A percentile compares a stretch with the other conserved stretches of the same genome.
Conservation (phyloP, 75 land plant species). For the Picea sitchensis region DNA sequence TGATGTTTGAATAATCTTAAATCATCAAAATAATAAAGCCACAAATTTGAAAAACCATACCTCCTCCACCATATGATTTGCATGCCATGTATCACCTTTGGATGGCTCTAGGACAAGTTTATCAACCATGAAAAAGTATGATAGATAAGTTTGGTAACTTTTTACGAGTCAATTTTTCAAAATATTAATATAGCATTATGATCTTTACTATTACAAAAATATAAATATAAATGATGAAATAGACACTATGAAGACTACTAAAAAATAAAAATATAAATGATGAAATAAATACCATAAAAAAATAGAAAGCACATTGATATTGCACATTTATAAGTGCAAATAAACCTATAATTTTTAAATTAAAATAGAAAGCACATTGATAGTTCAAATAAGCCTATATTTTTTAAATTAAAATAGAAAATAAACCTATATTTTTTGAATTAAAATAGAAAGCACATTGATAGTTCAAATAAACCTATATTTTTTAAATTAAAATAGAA, state of each 20-base stretch:
- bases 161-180: not conserved
- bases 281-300: too few species aligned
- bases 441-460: not conserved
- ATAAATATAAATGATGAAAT: not conserved
- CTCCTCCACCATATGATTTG: slow-evolving; percentile 98
- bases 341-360: not conserved
- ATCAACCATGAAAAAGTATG: slow-evolving; percentile 49
- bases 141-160: not conserved
- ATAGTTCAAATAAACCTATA: not conserved
- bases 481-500: too few species aligned
- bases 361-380: too few species aligned
- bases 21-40: not conserved
- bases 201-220: not conserved
- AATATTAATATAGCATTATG: too few species aligned
- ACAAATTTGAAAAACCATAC: slow-evolving; percentile 24
- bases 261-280: too few species aligned
- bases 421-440: not conserved
- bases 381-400: too few species aligned
- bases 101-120: slow-evolving; percentile 68
- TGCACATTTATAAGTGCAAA: not conserved
- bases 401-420: too few species aligned
- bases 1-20: not conserved
- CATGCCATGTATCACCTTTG: slow-evolving; percentile 98
- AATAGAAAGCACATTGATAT: too few species aligned
- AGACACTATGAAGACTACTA: not conserved